These are phyloP conservation scores for Oryza officinalis DNA, from an alignment of 176 grass and related monocot species.

Conservation along the genomic window DNA sequence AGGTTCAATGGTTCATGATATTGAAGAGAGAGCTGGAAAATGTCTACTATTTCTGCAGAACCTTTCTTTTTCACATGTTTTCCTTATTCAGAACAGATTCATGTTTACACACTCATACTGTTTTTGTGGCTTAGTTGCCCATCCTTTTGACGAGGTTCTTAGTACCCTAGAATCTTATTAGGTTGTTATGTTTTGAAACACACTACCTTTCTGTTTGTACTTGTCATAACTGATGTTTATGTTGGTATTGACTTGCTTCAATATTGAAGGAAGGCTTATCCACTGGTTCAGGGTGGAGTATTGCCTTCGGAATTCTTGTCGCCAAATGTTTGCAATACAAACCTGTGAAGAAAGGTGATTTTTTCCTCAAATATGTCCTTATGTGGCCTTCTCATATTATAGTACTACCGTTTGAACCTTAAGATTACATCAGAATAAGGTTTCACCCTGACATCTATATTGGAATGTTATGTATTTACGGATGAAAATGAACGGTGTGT, in stretches of 20 bases:
- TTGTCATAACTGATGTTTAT: neutral
- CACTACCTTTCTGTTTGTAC: neutral
- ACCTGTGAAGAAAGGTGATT: conserved; percentile 84
- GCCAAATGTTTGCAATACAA: conserved; percentile 80
- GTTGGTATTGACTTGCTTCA: conserved; percentile 28
- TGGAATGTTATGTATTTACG: neutral
- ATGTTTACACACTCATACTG: neutral
- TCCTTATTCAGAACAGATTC: neutral
- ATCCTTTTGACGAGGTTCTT: neutral
- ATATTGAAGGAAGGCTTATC: conserved; percentile 52
- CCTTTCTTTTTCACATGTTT: neutral
- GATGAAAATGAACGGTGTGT: neutral
- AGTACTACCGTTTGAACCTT: neutral
- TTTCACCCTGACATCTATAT: neutral
- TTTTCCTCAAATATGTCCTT: conserved; percentile 3
- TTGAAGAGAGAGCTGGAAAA: neutral
- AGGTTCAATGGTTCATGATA: neutral
- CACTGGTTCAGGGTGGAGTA: conserved; percentile 55
- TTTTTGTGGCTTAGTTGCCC: conserved; percentile 8
- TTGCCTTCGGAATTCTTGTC: conserved; percentile 46
- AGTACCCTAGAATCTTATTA: neutral
- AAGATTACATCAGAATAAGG: neutral
- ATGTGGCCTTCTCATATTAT: conserved; percentile 5
- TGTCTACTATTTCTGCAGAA: neutral
- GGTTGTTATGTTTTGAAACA: neutral